These are phyloP conservation scores for Zoysia japonica DNA, from an alignment of 176 grass and related monocot genomes.

Conservation along the genomic window DNA sequence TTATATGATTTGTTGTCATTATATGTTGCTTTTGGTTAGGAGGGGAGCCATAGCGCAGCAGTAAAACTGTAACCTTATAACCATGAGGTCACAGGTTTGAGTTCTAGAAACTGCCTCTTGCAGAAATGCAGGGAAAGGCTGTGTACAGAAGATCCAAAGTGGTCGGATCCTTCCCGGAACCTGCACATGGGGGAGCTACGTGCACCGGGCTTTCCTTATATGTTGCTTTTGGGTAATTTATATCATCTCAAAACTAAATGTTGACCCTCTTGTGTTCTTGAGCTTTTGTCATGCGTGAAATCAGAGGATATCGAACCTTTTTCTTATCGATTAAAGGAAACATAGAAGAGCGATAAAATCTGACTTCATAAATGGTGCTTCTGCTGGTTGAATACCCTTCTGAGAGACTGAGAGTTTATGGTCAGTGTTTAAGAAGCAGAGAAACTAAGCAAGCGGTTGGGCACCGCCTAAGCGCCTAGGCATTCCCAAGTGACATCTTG, in stretches of 20 bases:
- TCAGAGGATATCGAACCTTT: not conserved
- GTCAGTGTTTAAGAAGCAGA: too few relatives aligned
- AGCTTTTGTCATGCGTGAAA: not conserved
- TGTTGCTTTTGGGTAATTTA: not conserved
- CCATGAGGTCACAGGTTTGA: too few relatives aligned
- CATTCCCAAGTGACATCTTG: too few relatives aligned
- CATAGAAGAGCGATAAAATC: not conserved
- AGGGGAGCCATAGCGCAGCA: too few relatives aligned
- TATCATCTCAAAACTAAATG: not conserved
- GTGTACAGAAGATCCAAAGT: too few relatives aligned
- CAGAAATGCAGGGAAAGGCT: too few relatives aligned
- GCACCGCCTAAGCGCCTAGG: too few relatives aligned
- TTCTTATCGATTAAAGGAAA: not conserved
- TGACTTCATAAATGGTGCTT: not conserved
- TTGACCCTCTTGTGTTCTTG: not conserved
- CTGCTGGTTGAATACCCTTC: conserved; percentile 12
- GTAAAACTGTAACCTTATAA: too few relatives aligned
- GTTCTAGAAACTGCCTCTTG: too few relatives aligned
- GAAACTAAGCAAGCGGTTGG: too few relatives aligned
- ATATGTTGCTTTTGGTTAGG: not conserved
- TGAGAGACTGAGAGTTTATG: not conserved
- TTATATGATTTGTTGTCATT: not conserved
- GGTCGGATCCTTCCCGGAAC: too few relatives aligned
- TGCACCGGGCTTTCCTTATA: not conserved
- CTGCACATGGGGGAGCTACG: too few relatives aligned